Percentiles rank a stretch among this genome's conserved stretches.
These are phyloP conservation scores for Leishmania aethiopica DNA, from an alignment of 208 protist species.

Conservation along the genomic window DNA sequence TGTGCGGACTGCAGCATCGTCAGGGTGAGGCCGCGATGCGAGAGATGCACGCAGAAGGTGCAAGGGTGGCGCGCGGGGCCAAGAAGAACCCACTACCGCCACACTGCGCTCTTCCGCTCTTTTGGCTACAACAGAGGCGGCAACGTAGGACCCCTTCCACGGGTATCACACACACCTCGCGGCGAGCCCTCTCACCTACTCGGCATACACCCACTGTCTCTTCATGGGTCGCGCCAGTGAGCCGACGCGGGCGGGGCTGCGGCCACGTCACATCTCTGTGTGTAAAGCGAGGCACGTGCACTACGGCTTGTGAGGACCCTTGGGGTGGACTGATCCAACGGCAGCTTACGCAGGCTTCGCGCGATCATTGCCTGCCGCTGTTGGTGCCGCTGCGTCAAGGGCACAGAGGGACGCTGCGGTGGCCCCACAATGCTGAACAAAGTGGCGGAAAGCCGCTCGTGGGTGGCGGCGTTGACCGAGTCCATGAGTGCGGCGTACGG, in stretches of 20 bases:
- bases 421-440: constrained; percentile 5
- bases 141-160: not conserved
- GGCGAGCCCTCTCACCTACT: not conserved
- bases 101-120: not conserved
- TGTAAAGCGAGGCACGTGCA: not conserved
- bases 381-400: constrained; percentile 33
- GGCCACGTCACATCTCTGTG: not conserved
- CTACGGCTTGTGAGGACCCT: constrained; percentile 1
- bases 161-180: not conserved
- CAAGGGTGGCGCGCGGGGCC: not conserved
- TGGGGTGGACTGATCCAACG: constrained; percentile 6
- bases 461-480: constrained; percentile 17
- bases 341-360: constrained; percentile 45
- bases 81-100: not conserved
- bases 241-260: not conserved
- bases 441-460: constrained; percentile 9
- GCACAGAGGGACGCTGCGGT: constrained; percentile 6
- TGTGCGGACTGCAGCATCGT: not conserved
- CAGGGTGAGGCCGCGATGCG: not conserved
- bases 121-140: not conserved
- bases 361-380: constrained; percentile 51
- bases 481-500: constrained; percentile 24
- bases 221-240: not conserved
- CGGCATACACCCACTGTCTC: not conserved
- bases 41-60: not conserved